These are phyloP conservation scores for Saccharum officinarum DNA, from an alignment of 176 grass and related monocot genomes.

Conservation along the genomic window DNA sequence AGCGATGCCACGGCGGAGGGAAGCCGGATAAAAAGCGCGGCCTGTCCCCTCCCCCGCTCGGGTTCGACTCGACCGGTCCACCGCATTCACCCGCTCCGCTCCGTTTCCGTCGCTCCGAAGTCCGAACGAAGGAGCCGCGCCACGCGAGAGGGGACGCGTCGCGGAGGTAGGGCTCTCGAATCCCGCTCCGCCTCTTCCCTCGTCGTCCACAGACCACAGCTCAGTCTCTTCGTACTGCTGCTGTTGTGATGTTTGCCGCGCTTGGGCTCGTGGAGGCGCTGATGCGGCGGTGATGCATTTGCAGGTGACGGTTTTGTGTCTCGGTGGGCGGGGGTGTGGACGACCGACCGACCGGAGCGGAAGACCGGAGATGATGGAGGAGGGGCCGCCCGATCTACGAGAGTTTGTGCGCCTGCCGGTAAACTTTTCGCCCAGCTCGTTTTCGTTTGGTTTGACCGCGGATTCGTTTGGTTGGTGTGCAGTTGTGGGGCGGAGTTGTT, in stretches of 20 bases:
- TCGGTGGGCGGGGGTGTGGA: not conserved
- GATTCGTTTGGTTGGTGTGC: not conserved
- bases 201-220: not conserved
- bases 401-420: constrained; percentile 42
- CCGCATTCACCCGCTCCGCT: not conserved
- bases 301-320: not conserved
- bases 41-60: not conserved
- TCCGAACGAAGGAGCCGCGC: not conserved
- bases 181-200: not conserved
- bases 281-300: not conserved
- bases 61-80: not conserved
- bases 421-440: not conserved
- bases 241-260: not conserved
- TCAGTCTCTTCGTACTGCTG: not conserved
- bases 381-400: constrained; percentile 24
- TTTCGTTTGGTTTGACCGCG: not conserved
- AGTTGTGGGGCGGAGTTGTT: not conserved
- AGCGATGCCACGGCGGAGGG: constrained; percentile 65
- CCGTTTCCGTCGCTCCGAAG: not conserved
- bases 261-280: not conserved
- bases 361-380: constrained; percentile 29
- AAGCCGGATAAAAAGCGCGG: constrained; percentile 6
- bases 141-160: not conserved
- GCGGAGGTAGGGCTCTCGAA: not conserved
- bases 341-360: not conserved